A percentile compares a stretch with the other conserved stretches of the same genome.
These are phyloP conservation scores for Colletotrichum theobromicola DNA, from an alignment of 2,329 filamentous ascomycete species.

Conservation along the genomic window DNA sequence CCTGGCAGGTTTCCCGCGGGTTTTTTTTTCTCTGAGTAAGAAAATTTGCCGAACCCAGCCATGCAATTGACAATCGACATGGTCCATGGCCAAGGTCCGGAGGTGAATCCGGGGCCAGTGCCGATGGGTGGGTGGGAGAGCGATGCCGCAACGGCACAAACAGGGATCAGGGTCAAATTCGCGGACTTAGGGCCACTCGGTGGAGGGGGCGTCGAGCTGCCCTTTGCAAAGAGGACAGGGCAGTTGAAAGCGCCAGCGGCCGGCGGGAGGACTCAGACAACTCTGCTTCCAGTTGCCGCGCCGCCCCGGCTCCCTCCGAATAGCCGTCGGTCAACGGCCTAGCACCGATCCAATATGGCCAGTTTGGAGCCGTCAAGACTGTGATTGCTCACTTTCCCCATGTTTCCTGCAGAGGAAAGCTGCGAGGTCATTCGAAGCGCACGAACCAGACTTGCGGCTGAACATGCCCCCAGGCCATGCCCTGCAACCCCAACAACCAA, in stretches of 20 bases:
- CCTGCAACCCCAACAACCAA: background rate
- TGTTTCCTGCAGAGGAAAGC: background rate
- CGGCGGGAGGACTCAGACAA: background rate
- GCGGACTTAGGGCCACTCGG: background rate
- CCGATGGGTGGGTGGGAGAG: background rate
- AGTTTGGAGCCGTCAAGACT: background rate
- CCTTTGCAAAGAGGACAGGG: background rate
- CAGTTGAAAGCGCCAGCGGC: conserved; percentile 11
- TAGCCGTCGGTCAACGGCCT: background rate
- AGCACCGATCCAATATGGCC: background rate
- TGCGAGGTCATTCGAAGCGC: background rate
- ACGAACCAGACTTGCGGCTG: background rate
- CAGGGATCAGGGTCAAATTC: background rate
- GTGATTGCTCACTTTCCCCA: background rate
- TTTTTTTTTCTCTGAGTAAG: background rate
- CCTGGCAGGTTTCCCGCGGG: background rate
- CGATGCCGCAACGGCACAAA: background rate
- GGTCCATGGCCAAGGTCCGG: background rate
- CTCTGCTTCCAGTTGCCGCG: background rate
- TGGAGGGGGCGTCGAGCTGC: conserved; percentile 3
- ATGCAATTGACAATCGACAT: background rate
- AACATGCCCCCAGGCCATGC: background rate
- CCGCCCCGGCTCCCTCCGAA: background rate
- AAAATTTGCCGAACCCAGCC: background rate
- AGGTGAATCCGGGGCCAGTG: background rate